Conservation (phyloP, 495 filamentous ascomycete genomes). For the Filosporella fistucella region DNA sequence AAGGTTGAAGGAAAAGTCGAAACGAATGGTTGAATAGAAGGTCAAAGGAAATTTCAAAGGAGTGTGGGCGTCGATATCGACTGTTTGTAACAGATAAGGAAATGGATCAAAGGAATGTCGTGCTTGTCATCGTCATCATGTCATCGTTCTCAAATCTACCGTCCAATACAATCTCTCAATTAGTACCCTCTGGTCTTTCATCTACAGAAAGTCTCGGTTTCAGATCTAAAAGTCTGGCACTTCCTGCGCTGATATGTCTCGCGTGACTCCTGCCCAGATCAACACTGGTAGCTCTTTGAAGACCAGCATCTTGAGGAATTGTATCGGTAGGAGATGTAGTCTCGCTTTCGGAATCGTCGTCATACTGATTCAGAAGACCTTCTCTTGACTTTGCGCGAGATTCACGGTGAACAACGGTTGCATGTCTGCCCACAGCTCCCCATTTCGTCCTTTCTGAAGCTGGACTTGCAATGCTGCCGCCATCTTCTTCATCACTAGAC, state of each 20-base stretch:
- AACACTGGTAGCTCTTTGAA: slow-evolving; percentile 62
- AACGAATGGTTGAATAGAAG: slow-evolving; percentile 3
- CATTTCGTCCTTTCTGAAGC: slow-evolving; percentile 21
- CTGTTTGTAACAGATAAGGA: slow-evolving; percentile 7
- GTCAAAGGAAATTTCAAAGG: slow-evolving; percentile 22
- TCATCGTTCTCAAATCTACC: slow-evolving; percentile 5
- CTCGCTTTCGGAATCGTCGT: slow-evolving; percentile 40
- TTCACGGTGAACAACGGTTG: slow-evolving; percentile 41
- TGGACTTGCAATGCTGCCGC: slow-evolving; percentile 19
- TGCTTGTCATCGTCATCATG: slow-evolving; percentile 19
- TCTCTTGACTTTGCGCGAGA: slow-evolving; percentile 50
- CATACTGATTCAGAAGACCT: slow-evolving; percentile 25
- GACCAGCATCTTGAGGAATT: slow-evolving; percentile 39
- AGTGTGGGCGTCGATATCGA: slow-evolving; percentile 21
- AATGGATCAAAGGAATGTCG: slow-evolving; percentile 24
- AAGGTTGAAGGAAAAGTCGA: slow-evolving; percentile 9
- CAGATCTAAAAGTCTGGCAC: slow-evolving; percentile 64
- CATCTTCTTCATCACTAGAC: slow-evolving; percentile 27
- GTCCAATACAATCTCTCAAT: slow-evolving; percentile 1
- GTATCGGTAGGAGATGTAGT: slow-evolving; percentile 31
- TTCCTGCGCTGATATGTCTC: slow-evolving; percentile 70
- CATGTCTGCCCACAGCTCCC: slow-evolving; percentile 49
- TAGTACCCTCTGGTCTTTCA: slow-evolving; percentile 26
- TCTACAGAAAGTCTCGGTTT: slow-evolving; percentile 34
- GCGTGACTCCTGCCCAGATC: slow-evolving; percentile 58